phyloP scores from a whole-genome alignment of 2,329 filamentous ascomycete genomes.

The Arthrobotrys iridis region DNA sequence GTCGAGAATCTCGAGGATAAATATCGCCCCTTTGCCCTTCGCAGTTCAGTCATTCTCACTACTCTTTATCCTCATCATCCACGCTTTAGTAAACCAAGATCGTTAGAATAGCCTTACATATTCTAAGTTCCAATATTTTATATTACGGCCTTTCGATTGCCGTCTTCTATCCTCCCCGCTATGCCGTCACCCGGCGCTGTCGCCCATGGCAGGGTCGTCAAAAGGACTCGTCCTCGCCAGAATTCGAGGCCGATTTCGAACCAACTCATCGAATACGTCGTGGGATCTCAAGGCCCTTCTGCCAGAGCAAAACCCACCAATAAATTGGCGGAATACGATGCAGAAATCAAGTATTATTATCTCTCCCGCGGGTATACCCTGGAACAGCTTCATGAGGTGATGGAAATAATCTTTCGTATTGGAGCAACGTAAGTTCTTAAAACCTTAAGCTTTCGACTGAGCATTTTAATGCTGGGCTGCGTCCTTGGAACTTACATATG shows the following conservation, averaged over 20 bases:
- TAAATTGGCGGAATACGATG: not conserved
- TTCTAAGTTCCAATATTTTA: no score
- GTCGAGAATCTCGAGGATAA: not conserved
- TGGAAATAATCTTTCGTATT: slow-evolving; percentile 11
- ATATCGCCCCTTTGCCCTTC: not conserved
- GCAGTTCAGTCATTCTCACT: no score
- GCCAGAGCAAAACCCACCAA: not conserved
- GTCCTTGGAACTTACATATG: slow-evolving; percentile 1
- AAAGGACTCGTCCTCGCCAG: not conserved
- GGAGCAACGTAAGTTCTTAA: slow-evolving; percentile 21
- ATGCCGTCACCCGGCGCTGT: not conserved
- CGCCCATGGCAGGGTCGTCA: not conserved
- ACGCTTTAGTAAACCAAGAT: no score
- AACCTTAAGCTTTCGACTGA: no score
- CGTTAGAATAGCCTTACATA: no score
- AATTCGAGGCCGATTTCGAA: not conserved
- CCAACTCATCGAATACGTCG: not conserved
- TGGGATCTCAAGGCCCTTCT: not conserved
- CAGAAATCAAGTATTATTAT: slow-evolving; percentile 18
- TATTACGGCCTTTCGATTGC: no score
- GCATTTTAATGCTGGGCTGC: not conserved
- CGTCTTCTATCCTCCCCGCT: no score
- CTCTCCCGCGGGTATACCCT: not conserved
- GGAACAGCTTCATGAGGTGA: not conserved
- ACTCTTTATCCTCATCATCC: no score